Conservation (phyloP, 176 grass and related monocot genomes). For the Carex myosuroides region DNA sequence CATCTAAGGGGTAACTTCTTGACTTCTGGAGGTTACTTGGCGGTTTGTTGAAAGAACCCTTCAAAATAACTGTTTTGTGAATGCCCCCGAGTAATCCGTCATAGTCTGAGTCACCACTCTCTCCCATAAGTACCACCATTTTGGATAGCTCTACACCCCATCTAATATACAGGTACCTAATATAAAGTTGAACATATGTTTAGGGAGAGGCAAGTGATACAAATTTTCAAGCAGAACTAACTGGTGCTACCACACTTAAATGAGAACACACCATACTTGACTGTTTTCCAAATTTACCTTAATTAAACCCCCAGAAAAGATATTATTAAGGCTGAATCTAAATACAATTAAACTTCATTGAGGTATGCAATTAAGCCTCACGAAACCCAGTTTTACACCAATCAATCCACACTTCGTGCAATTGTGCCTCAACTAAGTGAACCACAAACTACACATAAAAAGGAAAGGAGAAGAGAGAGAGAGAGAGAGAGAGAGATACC, state of each 20-base stretch:
- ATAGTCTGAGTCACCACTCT: slow-evolving; percentile 86
- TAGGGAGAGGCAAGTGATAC: background rate
- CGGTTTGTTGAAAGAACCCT: slow-evolving; percentile 57
- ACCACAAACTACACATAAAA: background rate
- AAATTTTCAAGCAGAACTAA: background rate
- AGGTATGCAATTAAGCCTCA: background rate
- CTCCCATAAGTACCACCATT: slow-evolving; percentile 64
- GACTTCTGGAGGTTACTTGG: slow-evolving; percentile 46
- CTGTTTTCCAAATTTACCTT: background rate
- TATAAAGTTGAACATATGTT: background rate
- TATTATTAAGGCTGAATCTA: background rate
- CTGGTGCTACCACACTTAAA: background rate
- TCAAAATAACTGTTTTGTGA: slow-evolving; percentile 82
- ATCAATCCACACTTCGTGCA: background rate
- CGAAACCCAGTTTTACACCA: background rate
- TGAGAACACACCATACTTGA: background rate
- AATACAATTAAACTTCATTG: background rate
- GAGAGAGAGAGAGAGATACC: slow-evolving; percentile 29
- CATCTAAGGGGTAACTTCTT: slow-evolving; percentile 67
- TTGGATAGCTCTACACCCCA: slow-evolving; percentile 84
- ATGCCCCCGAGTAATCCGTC: slow-evolving; percentile 74
- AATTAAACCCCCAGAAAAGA: background rate
- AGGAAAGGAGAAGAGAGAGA: slow-evolving; percentile 8
- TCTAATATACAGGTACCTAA: slow-evolving; percentile 87
- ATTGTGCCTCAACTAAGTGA: background rate